These are phyloP conservation scores for Yamadazyma phyllophila DNA, from an alignment of 805 yeast species.

Conservation along the genomic window DNA sequence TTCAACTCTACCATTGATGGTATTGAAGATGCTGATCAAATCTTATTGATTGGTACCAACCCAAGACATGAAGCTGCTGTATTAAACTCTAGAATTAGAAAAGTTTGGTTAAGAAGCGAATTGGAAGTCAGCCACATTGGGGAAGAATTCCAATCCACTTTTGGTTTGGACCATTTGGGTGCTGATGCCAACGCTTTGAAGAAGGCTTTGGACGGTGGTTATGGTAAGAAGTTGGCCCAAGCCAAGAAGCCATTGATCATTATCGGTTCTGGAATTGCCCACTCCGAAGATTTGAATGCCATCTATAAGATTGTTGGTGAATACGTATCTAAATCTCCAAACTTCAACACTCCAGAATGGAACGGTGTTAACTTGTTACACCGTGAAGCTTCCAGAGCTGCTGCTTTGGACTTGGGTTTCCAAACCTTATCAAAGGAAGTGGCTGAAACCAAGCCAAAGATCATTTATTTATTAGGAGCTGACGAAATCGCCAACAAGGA, in stretches of 20 bases:
- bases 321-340: conserved; percentile 53
- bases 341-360: conserved; percentile 72
- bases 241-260: conserved; percentile 78
- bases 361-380: conserved; percentile 78
- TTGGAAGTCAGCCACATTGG: conserved; percentile 75
- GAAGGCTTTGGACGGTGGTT: conserved; percentile 61
- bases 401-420: conserved; percentile 84
- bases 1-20: conserved; percentile 81
- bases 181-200: conserved; percentile 53
- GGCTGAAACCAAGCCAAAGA: conserved; percentile 56
- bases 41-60: conserved; percentile 78
- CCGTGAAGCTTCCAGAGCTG: conserved; percentile 84
- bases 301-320: conserved; percentile 58
- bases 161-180: conserved; percentile 63
- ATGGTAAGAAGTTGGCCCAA: conserved; percentile 61
- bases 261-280: conserved; percentile 77
- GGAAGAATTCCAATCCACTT: conserved; percentile 74
- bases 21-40: conserved; percentile 78
- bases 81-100: conserved; percentile 78
- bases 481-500: conserved; percentile 70
- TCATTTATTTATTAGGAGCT: conserved; percentile 79
- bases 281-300: conserved; percentile 61
- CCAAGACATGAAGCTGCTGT: conserved; percentile 92
- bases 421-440: conserved; percentile 49
- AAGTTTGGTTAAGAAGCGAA: conserved; percentile 67